Evolutionary conservation across 2,329 filamentous ascomycete genomes (phyloP), one percentile per base, ranked within the genome.

Genomic region (Trichoderma cornu-damae): DNA sequence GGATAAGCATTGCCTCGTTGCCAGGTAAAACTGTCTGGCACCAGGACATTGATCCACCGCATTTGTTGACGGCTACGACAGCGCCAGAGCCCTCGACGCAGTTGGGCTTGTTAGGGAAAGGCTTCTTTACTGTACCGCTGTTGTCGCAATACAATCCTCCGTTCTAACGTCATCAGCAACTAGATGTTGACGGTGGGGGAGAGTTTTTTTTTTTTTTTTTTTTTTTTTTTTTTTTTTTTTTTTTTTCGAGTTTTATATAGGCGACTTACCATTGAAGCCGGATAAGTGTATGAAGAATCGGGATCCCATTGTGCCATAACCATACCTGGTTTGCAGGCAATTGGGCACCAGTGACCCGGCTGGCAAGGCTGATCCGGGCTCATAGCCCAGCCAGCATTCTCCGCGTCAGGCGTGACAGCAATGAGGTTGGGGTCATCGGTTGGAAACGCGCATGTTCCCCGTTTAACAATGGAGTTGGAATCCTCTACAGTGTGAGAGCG

Each of bases 251-350:
- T 16, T 2, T 6, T 38, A 14, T 6, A 6, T 20, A n/a, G 7
- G 16, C 34, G 55, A 75, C 83, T 66, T 73, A 89, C 86, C 84
- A 89, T 90, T 3, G 87, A 91, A 61, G 79, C 71, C 2, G 87
- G 86, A 69, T 86, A 89, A 34, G 71, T 74, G 68, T 90, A 92
- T 5, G 77, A 84, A 3, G 88, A 88, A 58, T 78, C 71, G 0
- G 86, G 84, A 66, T 90, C 83, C 89, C 89, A 92, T 70, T 93
- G 89, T 61, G 84, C 82, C 78, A 88, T 89, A 26, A 92, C 82
- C 75, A 89, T 82, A 59, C 88, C 88, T 0, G 88, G 70, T 59
- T 85, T 86, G 69, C 89, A 92, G 53, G 89, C 88, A 69, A 88
- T 86, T 1, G 89, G 89, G 67, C 89, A 92, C 72, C 87, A 91